These are phyloP conservation scores for Teunomyces cretensis DNA, from an alignment of 805 yeast genomes.

Conservation along the genomic window DNA sequence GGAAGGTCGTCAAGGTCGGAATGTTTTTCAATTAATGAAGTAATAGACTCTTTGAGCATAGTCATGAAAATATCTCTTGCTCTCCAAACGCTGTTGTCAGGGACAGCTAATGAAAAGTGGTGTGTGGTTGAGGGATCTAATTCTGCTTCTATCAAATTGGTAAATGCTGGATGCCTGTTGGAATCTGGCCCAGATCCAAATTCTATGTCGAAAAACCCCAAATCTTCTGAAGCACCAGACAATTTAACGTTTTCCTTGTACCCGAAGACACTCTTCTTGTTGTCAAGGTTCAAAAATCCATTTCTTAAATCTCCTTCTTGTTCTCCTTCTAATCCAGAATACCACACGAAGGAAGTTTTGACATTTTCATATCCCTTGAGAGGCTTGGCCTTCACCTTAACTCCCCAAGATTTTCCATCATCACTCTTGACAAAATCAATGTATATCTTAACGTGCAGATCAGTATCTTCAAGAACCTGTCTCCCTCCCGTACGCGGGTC, in stretches of 20 bases:
- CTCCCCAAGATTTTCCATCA: conserved; percentile 79
- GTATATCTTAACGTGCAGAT: conserved; percentile 58
- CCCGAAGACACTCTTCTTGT: conserved; percentile 22
- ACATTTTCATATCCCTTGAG: conserved; percentile 45
- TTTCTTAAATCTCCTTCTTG: conserved; percentile 12
- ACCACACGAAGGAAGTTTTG: conserved; percentile 69
- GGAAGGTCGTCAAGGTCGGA: conserved; percentile 32
- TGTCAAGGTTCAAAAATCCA: conserved; percentile 28
- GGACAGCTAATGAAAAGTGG: conserved; percentile 67
- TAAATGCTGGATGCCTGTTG: conserved; percentile 42
- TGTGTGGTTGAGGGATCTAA: conserved; percentile 62
- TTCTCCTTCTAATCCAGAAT: conserved; percentile 73
- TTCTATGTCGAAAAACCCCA: conserved; percentile 63
- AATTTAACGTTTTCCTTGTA: conserved; percentile 40
- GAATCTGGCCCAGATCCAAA: conserved; percentile 56
- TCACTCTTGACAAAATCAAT: conserved; percentile 74
- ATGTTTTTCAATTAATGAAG: conserved; percentile 35
- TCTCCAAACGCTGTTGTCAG: conserved; percentile 71
- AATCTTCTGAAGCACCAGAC: conserved; percentile 52
- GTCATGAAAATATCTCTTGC: conserved; percentile 75
- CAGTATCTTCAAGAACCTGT: conserved; percentile 69
- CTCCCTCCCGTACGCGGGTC: conserved; percentile 89
- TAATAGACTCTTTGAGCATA: conserved; percentile 67
- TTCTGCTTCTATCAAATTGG: conserved; percentile 30
- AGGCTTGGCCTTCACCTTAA: conserved; percentile 67